Base-by-base conservation (phyloP, 2,329 filamentous ascomycete species). In the Dactylellina cionopaga region DNA sequence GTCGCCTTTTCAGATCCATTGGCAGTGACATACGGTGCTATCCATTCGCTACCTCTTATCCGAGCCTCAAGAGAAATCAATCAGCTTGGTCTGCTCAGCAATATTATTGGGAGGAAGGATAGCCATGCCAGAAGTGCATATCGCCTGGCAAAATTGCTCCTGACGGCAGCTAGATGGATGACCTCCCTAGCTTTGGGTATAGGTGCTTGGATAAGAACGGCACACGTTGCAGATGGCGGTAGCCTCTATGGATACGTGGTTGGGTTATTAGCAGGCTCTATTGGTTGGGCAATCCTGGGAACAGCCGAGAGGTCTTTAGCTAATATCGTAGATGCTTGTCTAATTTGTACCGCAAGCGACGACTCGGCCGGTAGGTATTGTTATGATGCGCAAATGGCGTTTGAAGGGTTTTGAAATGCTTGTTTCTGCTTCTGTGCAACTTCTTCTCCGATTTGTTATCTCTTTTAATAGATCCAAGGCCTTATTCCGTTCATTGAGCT, bases 291-390 rank as follows among this genome's bases (percentile, higher is more conserved):
- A 3, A 89, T 98, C 0, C 83, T 99, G 54, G 92, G 92, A 24
- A 90, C 92, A 1, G 94, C 96, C 86, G 93, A 96, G 79, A 91
- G 92, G 11, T 90, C 96, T 15, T 82, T 96, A 22, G 91, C 91
- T 55, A 92, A 92, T 58, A 92, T 96, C 56, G 87, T 96, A 3
- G 92, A 96, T 80, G 92, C 90, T 2, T 89, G 92, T 33, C 86
- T 98, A 22, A 89, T 99, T 10, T 99, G 95, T 83, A 98, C 96
- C 86, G 92, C 91, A 24, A 96, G 92, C 77, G 95, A 99, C 81
- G 85, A 90, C 81, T 76, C 87, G 86, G 55, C 89, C 89, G 81
- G 85, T 84, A 62, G 86, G 86, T 74, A 87, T 86, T 17, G 86
- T 85, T 54, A 90, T 89, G 3, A 88, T 90, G 47, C 76, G 9